Conservation (phyloP, 345 rosid genomes). For the Lenwebbia sp. region DNA sequence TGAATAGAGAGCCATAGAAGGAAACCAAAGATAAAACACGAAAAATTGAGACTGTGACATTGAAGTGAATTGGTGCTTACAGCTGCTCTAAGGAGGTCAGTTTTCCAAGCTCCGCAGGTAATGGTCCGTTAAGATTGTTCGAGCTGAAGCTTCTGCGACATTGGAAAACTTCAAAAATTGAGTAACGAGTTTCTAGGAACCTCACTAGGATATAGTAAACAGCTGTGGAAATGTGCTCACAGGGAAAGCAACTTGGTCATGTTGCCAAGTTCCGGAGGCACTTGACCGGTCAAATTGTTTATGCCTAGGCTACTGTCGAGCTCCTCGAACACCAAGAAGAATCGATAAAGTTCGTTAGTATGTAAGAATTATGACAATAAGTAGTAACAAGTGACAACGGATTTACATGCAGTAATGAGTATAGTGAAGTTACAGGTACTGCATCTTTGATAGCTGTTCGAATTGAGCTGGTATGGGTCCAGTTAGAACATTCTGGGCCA, state of each 20-base stretch:
- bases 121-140: conserved; percentile 35
- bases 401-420: not conserved
- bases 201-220: not conserved
- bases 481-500: conserved; percentile 37
- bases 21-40: not conserved
- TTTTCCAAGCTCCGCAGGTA: conserved; percentile 36
- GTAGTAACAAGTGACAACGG: not conserved
- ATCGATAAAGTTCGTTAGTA: not conserved
- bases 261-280: conserved; percentile 46
- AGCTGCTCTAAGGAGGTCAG: conserved; percentile 36
- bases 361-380: not conserved
- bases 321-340: conserved; percentile 5
- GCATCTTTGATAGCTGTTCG: conserved; percentile 31
- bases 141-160: conserved; percentile 45
- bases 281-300: conserved; percentile 42
- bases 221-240: conserved; percentile 19
- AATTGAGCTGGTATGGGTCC: conserved; percentile 42
- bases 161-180: not conserved
- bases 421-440: conserved; percentile 33
- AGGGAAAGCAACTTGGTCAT: conserved; percentile 36
- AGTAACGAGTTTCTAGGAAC: not conserved
- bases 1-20: not conserved
- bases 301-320: conserved; percentile 45
- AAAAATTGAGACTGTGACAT: not conserved
- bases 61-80: conserved; percentile 16